Evolutionary conservation across 2,329 filamentous ascomycete genomes (phyloP), one percentile per base, ranked within the genome.

Genomic region (Cercospora sesami): DNA sequence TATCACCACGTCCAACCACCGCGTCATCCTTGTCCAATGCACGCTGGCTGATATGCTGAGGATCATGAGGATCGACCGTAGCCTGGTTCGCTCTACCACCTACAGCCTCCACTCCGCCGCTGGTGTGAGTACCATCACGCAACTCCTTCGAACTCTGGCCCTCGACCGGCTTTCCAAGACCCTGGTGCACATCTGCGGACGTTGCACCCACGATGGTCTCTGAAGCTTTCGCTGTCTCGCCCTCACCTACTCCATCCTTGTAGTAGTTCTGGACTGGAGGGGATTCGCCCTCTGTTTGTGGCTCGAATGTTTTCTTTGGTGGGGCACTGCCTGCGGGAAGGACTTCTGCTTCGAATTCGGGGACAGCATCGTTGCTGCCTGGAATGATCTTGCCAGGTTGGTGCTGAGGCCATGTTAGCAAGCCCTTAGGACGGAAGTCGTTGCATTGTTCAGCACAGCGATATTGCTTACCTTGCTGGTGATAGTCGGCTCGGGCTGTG

Each of bases 311-410:
- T 16, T 73, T 77, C 48, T 79, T 76, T 0, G 79, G 70, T 1
- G 90, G 90, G 0, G 90, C 90, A 3, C 86, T 86, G 68, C 90
- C 90, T 0, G 89, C 79, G 0, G 88, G 84, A 39, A 88, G 79
- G 1, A 83, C 84, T 57, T 92, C 72, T 26, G 86, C 85, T 73
- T 85, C 81, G 81, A 91, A 93, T 75, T 91, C 89, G 21, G 87
- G 87, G 12, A 79, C 75, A 26, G 81, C 80, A 63, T 90, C 88
- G 72, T 87, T 86, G 74, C 86, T 86, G 45, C 61, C 61, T 16
- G 61, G 61, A 66, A 87, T 84, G 69, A 86, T 84, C 72, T 84
- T 81, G 63, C 90, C 90, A 3, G 86, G 84, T 75, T 87, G 83
- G 78, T 92, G 90, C 89, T 91, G 55, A 14, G 5, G 5, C 7